These are phyloP conservation scores for Chaetomium sp. DNA, from an alignment of 2,329 filamentous ascomycete species.

Conservation along the genomic window DNA sequence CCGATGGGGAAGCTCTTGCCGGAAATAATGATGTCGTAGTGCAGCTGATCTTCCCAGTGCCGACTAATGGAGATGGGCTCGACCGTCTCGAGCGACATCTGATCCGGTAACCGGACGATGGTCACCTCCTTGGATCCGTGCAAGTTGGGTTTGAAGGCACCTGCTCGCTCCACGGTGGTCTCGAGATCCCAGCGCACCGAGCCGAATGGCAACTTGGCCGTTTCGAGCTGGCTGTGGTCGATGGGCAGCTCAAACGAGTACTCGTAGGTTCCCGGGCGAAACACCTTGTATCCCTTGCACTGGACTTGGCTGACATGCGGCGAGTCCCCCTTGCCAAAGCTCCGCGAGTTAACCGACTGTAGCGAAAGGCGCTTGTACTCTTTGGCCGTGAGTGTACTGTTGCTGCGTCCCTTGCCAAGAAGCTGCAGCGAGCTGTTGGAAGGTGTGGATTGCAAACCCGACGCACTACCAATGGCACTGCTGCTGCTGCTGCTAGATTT, in stretches of 20 bases:
- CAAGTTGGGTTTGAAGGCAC: constrained; percentile 84
- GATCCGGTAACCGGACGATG: constrained; percentile 78
- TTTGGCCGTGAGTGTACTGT: constrained; percentile 36
- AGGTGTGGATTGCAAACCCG: constrained; percentile 27
- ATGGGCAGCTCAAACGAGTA: constrained; percentile 80
- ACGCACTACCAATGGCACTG: constrained; percentile 23
- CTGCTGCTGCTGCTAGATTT: constrained; percentile 27
- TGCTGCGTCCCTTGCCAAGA: constrained; percentile 23
- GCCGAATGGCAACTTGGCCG: constrained; percentile 78
- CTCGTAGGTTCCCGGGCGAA: constrained; percentile 64
- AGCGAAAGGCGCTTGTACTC: constrained; percentile 65
- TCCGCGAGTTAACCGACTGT: constrained; percentile 74
- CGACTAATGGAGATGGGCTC: constrained; percentile 91
- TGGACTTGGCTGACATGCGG: constrained; percentile 53
- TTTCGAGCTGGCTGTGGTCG: constrained; percentile 82
- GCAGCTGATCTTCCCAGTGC: constrained; percentile 90
- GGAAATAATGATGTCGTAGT: constrained; percentile 94
- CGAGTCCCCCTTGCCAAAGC: constrained; percentile 73
- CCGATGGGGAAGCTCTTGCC: constrained; percentile 92
- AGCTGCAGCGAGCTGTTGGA: constrained; percentile 31
- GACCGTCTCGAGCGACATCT: constrained; percentile 81
- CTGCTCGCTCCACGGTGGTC: constrained; percentile 75
- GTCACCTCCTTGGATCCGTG: constrained; percentile 74
- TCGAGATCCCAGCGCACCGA: constrained; percentile 85
- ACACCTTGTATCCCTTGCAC: constrained; percentile 75